These are phyloP conservation scores for Aspergillus sp. DNA, from an alignment of 2,329 filamentous ascomycete species.

Conservation along the genomic window DNA sequence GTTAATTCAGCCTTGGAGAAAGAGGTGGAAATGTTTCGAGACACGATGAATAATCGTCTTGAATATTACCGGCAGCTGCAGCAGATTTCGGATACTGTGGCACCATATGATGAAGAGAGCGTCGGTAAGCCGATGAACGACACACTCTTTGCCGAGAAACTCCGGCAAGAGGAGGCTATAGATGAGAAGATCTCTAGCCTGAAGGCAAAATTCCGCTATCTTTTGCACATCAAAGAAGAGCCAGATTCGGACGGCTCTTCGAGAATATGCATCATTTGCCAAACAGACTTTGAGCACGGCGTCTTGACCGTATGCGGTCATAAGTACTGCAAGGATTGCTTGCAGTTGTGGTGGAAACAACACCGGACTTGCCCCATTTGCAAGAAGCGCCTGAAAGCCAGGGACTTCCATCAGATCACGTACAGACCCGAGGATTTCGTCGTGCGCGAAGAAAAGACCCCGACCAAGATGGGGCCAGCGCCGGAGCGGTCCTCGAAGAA, in stretches of 20 bases:
- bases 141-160: slow-evolving; percentile 37
- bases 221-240: slow-evolving; percentile 56
- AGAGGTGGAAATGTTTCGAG: slow-evolving; percentile 69
- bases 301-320: slow-evolving; percentile 75
- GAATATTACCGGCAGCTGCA: slow-evolving; percentile 91
- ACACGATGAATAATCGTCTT: slow-evolving; percentile 74
- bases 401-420: slow-evolving; percentile 77
- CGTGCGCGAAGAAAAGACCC: slow-evolving; percentile 51
- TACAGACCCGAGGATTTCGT: slow-evolving; percentile 69
- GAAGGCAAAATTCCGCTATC: slow-evolving; percentile 70
- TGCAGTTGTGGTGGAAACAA: slow-evolving; percentile 67
- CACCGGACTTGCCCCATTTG: slow-evolving; percentile 78
- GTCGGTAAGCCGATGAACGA: slow-evolving; percentile 52
- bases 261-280: slow-evolving; percentile 80
- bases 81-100: slow-evolving; percentile 79
- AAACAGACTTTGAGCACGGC: slow-evolving; percentile 60
- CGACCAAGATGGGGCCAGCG: slow-evolving; percentile 21
- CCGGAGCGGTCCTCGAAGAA: slow-evolving; percentile 23
- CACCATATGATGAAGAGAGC: slow-evolving; percentile 60
- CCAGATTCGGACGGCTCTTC: slow-evolving; percentile 54
- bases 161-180: slow-evolving; percentile 46
- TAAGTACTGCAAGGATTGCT: slow-evolving; percentile 84
- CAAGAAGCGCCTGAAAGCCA: slow-evolving; percentile 58
- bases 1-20: slow-evolving; percentile 44
- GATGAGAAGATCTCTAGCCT: slow-evolving; percentile 54